Base-by-base conservation (phyloP, 768 basidiomycete genomes). In the Sarcodon sp. region DNA sequence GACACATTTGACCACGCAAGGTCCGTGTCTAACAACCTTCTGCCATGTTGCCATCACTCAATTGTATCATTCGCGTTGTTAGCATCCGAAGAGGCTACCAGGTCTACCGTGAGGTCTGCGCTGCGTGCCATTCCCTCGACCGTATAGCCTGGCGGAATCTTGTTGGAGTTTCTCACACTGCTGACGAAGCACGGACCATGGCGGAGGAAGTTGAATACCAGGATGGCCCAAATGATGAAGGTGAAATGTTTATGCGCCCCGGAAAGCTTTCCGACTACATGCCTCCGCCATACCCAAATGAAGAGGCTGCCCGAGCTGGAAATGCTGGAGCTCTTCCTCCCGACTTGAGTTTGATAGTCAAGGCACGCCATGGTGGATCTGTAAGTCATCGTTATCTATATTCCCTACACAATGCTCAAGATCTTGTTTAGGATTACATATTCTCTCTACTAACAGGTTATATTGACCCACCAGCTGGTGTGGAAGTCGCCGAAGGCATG, bases 131-230 rank as follows among this genome's bases (percentile, higher is more conserved):
- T 66, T 99, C 96, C 33, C 81, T 99, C 48, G 90, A 99, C 71
- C 91, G 96, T 58, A 93, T 99, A 61, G 96, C 96, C 50, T 99
- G 96, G 96, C 89, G 96, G 63, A 99, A 98, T 71, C 73, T 99
- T 50, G 96, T 99, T 55, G 96, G 92, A 60, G 91, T 97, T 48
- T 96, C 92, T 31, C 96, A 99, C 70, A 89, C 86, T 56, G 94
- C 73, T 38, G 87, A 91, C 54, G 93, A 99, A 69, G 73, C 73
- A 47, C 86, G 87, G 65, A 71, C 73, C 2, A 79, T 98, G 84
- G 96, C 96, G 8, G 96, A 96, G 69, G 94, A 97, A 60, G 72
- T 92, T 50, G 96, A 99, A 66, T 99, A 98, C 67, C 76, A 79
- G 59, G 96, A 99, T 61, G 96, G 96, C 34, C 96, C 96, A 44